Conservation (phyloP, 495 filamentous ascomycete species). For the Tuber melanosporum region DNA sequence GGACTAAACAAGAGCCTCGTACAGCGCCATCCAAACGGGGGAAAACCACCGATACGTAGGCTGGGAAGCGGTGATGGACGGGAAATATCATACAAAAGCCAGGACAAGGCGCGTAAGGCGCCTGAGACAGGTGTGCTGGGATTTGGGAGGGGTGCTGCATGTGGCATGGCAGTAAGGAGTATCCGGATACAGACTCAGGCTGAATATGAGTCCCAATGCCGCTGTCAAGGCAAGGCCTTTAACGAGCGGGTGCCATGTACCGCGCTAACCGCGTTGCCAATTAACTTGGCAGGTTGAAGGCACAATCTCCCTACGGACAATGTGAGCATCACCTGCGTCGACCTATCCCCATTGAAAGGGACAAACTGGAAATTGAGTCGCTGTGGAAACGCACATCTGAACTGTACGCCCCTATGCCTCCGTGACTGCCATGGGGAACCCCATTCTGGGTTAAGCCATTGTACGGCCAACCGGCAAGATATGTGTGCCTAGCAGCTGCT, state of each 20-base stretch:
- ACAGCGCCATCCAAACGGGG: background rate
- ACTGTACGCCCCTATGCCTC: background rate
- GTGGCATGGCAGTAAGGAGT: background rate
- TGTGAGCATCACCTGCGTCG: background rate
- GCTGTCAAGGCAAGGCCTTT: background rate
- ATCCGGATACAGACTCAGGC: background rate
- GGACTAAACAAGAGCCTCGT: background rate
- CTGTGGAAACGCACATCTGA: background rate
- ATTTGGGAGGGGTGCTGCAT: background rate
- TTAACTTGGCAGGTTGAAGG: background rate
- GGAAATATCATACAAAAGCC: background rate
- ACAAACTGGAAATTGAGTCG: background rate
- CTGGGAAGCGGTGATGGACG: background rate
- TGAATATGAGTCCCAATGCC: background rate
- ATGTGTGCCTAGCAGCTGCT: background rate
- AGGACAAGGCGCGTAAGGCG: background rate
- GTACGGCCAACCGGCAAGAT: background rate
- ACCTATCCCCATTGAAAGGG: background rate
- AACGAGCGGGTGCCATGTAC: background rate
- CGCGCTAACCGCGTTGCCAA: too few relatives aligned
- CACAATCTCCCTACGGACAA: background rate
- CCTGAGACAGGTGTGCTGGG: background rate
- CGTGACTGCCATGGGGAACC: background rate
- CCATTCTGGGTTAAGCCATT: background rate
- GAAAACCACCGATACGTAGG: background rate